Evolutionary conservation across 1,284 basidiomycete species (phyloP), one percentile per base, ranked within the genome.

Genomic region (Calocybe gambosa): DNA sequence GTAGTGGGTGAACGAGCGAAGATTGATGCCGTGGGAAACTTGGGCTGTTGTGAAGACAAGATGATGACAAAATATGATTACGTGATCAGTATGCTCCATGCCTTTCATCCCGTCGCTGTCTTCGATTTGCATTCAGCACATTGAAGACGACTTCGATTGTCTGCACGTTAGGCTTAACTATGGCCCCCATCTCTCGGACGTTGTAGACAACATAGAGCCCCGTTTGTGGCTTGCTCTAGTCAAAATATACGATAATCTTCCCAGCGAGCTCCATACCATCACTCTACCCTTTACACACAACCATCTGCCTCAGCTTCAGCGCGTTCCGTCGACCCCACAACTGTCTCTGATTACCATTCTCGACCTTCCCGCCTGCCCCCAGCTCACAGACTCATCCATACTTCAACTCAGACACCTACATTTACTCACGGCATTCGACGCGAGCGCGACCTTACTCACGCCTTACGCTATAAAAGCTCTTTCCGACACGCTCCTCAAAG

Each of bases 281-380:
- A 57, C 59, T 12, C 58, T 82, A 12, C 69, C 79, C 0, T 71
- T 86, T 7, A 66, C 69, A 1, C 77, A 85, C 54, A 54, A 56
- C 5, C 66, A 78, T 52, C 60, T 85, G 0, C 74, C 74, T 1
- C 62, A 78, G 10, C 70, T 88, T 8, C 82, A 86, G 52, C 57
- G 55, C 13, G 75, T 86, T 31, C 73, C 73, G 3, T 64, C 68
- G 34, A 76, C 79, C 0, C 56, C 68, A 0, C 55, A 73, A 15
- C 86, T 85, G 58, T 68, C 81, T 1, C 67, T 88, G 16, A 50
- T 87, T 45, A 83, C 84, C 2, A 57, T 85, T 13, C 60, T 88
- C 13, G 69, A 81, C 39, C 64, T 88, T 4, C 67, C 74, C 2
- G 61, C 66, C 3, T 80, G 80, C 53, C 34, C 47, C 4, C 65